Evolutionary conservation across 345 rosid genomes (phyloP), one percentile per base, ranked within the genome.

Genomic region (Ceriops zippeliana): DNA sequence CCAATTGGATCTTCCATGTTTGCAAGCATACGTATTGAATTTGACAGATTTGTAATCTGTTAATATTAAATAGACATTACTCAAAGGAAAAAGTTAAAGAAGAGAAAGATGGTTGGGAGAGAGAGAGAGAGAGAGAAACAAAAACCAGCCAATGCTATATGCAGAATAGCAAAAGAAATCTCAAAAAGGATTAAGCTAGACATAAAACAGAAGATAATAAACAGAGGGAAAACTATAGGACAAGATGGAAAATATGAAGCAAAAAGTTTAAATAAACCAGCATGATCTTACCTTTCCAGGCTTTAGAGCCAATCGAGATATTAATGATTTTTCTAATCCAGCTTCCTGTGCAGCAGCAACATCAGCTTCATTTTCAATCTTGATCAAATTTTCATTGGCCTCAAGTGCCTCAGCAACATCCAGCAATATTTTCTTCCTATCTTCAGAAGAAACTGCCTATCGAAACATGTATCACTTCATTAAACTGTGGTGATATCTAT

Each of bases 1-100:
- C 99, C 96, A 52, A 90, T 86, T 65, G 99, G 96, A 74, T 96
- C 99, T 75, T 90, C 91, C 99, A 96, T 90, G 73, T 90, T 83
- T 7, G 97, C 98, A 76, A 96, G 93, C 73, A 82, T 73, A 57
- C 97, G 98, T 69, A 96, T 82, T 24, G 93, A 84, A 67, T 80
- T 73, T 46, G 95, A 85, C 76, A 96, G 98, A 79, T 84, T 85
- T 16, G 77, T 81, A 72, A 92, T 89, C 99, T 95, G 86, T 30
- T 63, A 67, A 62, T 56, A 19, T 65, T 42, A 22, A 68, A 70
- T 28, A 70, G 2, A 68, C 31, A 1, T 77, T 30, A 67, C 17
- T 65, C 56, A 75, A 57, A 71, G 15, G 53, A 34, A 17, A 66
- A 31, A 62, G 13, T 24, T 4, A 11, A 56, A 26, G 6, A 56